A percentile compares a stretch with the other conserved stretches of the same genome.
Conservation (phyloP, 1,284 basidiomycete genomes). For the Gymnopus androsaceus region DNA sequence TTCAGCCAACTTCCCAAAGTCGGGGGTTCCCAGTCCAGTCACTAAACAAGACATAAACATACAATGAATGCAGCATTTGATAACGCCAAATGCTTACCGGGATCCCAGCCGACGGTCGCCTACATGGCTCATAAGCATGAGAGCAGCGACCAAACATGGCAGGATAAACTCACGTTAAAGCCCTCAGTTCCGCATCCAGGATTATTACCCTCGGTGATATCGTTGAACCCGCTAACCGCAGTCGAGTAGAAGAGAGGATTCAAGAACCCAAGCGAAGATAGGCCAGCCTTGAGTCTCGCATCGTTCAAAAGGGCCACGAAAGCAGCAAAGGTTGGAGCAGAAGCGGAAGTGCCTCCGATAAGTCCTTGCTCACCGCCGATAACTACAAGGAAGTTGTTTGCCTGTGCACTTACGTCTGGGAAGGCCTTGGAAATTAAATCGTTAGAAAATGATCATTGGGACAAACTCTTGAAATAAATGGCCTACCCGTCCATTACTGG, state of each 20-base stretch:
- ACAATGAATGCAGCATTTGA: too few species aligned
- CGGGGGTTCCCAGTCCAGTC: constrained; percentile 51
- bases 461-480: constrained; percentile 15
- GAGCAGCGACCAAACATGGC: constrained; percentile 20
- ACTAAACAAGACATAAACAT: constrained; percentile 28
- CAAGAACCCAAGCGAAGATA: constrained; percentile 57
- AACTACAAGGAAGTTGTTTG: constrained; percentile 47
- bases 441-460: constrained; percentile 3
- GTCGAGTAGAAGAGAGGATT: constrained; percentile 59
- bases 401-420: constrained; percentile 65
- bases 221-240: constrained; percentile 48
- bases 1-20: constrained; percentile 40
- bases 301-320: constrained; percentile 68
- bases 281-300: constrained; percentile 46
- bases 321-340: constrained; percentile 36
- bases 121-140: constrained; percentile 20
- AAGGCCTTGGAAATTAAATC: constrained; percentile 35
- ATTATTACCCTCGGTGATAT: constrained; percentile 55
- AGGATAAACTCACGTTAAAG: constrained; percentile 32
- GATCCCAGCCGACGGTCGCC: constrained; percentile 52
- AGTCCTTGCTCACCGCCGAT: constrained; percentile 33
- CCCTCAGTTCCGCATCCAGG: constrained; percentile 54
- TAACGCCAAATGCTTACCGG: constrained; percentile 33
- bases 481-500: constrained; percentile 3
- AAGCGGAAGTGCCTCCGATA: constrained; percentile 30